phyloP scores from a whole-genome alignment of 352 stramenopile species.

The Globisporangium spinosum region DNA sequence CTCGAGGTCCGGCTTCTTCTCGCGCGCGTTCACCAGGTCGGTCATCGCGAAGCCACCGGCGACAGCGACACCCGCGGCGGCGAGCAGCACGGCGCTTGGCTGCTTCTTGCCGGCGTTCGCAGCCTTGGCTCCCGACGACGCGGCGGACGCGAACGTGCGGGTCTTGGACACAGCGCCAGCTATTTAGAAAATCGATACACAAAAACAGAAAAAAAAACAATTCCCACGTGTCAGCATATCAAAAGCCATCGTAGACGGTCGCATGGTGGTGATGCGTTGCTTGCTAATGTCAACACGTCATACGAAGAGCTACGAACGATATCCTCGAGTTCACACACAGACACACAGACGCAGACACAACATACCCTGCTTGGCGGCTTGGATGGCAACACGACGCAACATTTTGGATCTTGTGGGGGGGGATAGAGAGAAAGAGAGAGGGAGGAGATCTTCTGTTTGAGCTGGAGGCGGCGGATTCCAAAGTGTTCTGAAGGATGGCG shows the following conservation, averaged over 20 bases:
- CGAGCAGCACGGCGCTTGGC: slow-evolving; percentile 44
- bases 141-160: slow-evolving; percentile 45
- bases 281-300: not conserved
- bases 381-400: slow-evolving; percentile 49
- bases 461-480: slow-evolving; percentile 29
- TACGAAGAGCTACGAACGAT: not conserved
- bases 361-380: slow-evolving; percentile 33
- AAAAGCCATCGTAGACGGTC: not conserved
- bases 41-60: slow-evolving; percentile 62
- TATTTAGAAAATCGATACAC: slow-evolving; percentile 9
- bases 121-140: slow-evolving; percentile 24
- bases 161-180: slow-evolving; percentile 40
- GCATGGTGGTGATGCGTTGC: not conserved
- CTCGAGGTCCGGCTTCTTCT: slow-evolving; percentile 68
- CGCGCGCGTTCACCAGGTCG: slow-evolving; percentile 58
- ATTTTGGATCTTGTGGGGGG: slow-evolving; percentile 23
- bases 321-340: not conserved
- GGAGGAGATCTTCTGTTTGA: slow-evolving; percentile 18
- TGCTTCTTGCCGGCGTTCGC: slow-evolving; percentile 31
- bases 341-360: too few relatives aligned
- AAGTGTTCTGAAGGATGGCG: slow-evolving; percentile 8
- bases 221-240: not conserved
- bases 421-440: slow-evolving; percentile 4
- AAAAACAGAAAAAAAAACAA: not conserved
- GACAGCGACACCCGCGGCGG: slow-evolving; percentile 47